These are phyloP conservation scores for Botrytis deweyae DNA, from an alignment of 2,329 filamentous ascomycete species.

Conservation along the genomic window DNA sequence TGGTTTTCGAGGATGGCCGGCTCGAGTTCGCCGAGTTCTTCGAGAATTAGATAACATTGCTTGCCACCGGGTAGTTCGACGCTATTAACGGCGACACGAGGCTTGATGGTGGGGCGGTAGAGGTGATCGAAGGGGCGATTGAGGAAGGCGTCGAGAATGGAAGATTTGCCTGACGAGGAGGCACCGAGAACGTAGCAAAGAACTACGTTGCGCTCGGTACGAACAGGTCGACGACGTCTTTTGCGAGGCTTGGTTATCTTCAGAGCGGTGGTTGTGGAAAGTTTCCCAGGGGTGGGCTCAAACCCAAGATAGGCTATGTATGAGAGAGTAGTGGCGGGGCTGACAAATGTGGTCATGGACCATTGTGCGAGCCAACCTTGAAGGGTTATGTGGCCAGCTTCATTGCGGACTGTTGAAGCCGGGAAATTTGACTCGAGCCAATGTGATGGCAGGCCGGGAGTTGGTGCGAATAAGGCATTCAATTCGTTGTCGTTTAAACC, in stretches of 20 bases:
- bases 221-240: constrained; percentile 73
- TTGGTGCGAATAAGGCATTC: constrained; percentile 84
- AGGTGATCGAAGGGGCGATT: constrained; percentile 80
- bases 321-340: constrained; percentile 90
- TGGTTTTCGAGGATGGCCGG: constrained; percentile 91
- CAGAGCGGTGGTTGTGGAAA: constrained; percentile 76
- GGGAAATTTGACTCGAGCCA: constrained; percentile 91
- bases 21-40: constrained; percentile 94
- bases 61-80: constrained; percentile 95
- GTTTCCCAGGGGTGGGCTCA: constrained; percentile 75
- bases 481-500: constrained; percentile 86
- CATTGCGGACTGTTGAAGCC: constrained; percentile 89
- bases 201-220: constrained; percentile 92
- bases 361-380: constrained; percentile 98
- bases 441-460: constrained; percentile 80
- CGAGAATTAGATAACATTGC: constrained; percentile 93
- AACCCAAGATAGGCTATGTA: constrained; percentile 97
- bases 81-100: constrained; percentile 89
- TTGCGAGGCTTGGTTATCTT: constrained; percentile 93
- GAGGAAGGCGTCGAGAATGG: constrained; percentile 86
- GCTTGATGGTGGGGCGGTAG: constrained; percentile 93
- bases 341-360: constrained; percentile 99
- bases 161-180: constrained; percentile 83
- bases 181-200: constrained; percentile 90
- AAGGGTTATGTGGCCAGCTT: constrained; percentile 90